Evolutionary conservation across 192 early-diverging fungal genomes (phyloP).

Genomic region (Rhizophagus prolifer): DNA sequence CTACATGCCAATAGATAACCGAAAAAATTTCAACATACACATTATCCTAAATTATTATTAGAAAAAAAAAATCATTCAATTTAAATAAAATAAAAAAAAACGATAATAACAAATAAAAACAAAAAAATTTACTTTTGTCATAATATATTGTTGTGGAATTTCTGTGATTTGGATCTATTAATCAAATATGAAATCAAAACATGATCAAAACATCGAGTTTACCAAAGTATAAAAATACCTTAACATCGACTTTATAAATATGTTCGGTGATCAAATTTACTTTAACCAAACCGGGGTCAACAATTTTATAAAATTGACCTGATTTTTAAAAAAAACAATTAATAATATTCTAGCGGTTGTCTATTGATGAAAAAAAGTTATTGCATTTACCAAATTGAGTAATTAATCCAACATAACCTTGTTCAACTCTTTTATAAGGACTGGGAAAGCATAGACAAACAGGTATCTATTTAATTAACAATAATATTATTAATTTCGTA

Average conservation of each 20-base stretch:
- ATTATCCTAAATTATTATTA: conserved; percentile 60
- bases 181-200: neutral
- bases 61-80: no score
- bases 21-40: conserved; percentile 82
- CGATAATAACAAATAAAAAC: no score
- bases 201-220: no score
- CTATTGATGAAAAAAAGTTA: conserved; percentile 35
- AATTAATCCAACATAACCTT: conserved; percentile 71
- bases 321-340: neutral
- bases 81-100: no score
- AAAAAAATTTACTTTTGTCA: conserved; percentile 59
- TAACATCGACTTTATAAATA: conserved; percentile 47
- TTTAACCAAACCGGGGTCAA: conserved; percentile 58
- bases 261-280: conserved; percentile 53
- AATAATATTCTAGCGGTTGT: neutral
- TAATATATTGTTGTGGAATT: conserved; percentile 71
- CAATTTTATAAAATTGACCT: conserved; percentile 40
- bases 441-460: conserved; percentile 53
- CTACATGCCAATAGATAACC: conserved; percentile 83
- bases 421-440: conserved; percentile 66
- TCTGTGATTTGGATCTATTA: conserved; percentile 43
- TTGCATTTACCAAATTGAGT: conserved; percentile 64
- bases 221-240: conserved; percentile 18
- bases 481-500: neutral
- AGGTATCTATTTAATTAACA: conserved; percentile 36